Evolutionary conservation across 768 basidiomycete species (phyloP).

Genomic region (Mycena vulgaris): DNA sequence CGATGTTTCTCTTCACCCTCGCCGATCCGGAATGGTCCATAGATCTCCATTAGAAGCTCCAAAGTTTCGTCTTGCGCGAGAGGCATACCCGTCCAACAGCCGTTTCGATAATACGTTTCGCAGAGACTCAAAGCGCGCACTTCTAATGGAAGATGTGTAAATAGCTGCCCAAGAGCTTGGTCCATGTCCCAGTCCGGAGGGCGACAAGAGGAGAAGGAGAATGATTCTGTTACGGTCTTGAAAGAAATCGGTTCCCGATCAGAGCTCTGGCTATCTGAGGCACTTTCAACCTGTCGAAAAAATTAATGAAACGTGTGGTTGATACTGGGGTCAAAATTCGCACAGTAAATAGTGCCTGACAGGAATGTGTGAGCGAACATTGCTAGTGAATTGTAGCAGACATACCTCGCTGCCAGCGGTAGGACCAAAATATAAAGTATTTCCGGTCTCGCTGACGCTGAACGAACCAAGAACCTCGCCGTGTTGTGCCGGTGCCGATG

Average conservation of each 20-base stretch:
- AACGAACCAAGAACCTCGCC: conserved; percentile 62
- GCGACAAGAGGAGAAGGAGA: conserved; percentile 47
- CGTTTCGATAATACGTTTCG: conserved; percentile 60
- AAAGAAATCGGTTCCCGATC: conserved; percentile 20
- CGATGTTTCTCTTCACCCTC: neutral
- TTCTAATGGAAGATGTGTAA: conserved; percentile 49
- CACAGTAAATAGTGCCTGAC: conserved; percentile 37
- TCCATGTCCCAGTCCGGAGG: conserved; percentile 32
- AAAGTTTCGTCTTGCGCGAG: conserved; percentile 63
- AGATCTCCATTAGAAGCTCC: conserved; percentile 45
- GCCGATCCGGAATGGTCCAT: conserved; percentile 7
- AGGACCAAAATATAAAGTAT: conserved; percentile 66
- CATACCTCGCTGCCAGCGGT: conserved; percentile 64
- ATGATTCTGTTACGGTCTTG: conserved; percentile 34
- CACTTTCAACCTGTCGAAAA: conserved; percentile 25
- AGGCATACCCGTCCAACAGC: conserved; percentile 61
- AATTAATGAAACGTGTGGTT: neutral
- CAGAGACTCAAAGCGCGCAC: conserved; percentile 59
- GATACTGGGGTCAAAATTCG: conserved; percentile 38
- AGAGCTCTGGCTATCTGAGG: neutral
- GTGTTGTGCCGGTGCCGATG: conserved; percentile 32
- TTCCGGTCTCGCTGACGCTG: conserved; percentile 57
- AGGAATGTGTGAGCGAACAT: conserved; percentile 14
- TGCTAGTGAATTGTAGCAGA: neutral
- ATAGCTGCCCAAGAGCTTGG: conserved; percentile 43